Evolutionary conservation across 345 rosid genomes (phyloP), one percentile per base, ranked within the genome.

Genomic region (Euphorbia pulcherrima): DNA sequence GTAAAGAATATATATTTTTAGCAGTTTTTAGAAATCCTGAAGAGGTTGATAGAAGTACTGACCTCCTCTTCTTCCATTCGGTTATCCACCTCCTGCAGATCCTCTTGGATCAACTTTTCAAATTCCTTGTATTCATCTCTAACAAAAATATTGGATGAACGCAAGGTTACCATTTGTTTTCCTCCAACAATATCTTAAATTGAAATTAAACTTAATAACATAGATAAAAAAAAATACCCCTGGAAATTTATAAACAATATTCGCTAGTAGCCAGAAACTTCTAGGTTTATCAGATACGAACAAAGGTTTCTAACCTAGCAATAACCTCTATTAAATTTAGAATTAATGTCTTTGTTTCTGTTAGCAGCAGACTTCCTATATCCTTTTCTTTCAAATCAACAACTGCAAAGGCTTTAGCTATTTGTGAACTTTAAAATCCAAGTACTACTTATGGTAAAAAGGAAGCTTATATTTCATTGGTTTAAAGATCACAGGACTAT

Each of bases 1-100:
- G 26, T 6, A 46, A 18, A 21, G 12, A n/a, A 51, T 35, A 29
- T 26, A 28, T 41, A 20, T 39, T 5, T 4, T 14, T 1, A 30
- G 10, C 55, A 54, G 56, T 37, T 28, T 14, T 59, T 59, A 27
- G 50, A 29, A 63, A 71, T 48, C n/a, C 27, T 58, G 17, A 44
- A 53, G 18, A 3, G 11, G 56, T 44, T 16, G 30, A 24, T 4
- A 51, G 35, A 11, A 27, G 76, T 52, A n/a, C n/a, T n/a, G 39
- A 90, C 98, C 97, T 94, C 97, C 67, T 92, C 99, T 82, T 94
- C 99, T 83, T 89, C 99, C 82, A 94, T 66, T 21, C 97, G 92
- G 64, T 83, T 75, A 78, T 94, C 99, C 46, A 94, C 99, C 77
- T 82, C 93, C 69, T 71, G 82, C 82, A 94, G 73, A 75, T 94